Percentiles rank a stretch among this genome's conserved stretches.
These are phyloP conservation scores for Suillus alpinus DNA, from an alignment of 768 basidiomycete species.

Conservation along the genomic window DNA sequence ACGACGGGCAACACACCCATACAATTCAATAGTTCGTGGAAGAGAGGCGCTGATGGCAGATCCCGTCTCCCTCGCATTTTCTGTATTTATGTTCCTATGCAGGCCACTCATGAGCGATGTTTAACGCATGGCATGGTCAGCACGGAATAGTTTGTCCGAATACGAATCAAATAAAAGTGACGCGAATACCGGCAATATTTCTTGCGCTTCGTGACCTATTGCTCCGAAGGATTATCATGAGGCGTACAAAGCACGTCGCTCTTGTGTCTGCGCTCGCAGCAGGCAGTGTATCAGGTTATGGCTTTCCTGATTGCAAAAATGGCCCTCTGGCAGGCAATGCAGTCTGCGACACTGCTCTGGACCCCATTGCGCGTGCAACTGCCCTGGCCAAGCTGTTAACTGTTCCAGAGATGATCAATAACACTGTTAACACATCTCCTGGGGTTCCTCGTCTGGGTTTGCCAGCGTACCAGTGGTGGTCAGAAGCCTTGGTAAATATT, in stretches of 20 bases:
- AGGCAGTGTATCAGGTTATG: constrained; percentile 19
- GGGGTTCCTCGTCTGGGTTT: constrained; percentile 56
- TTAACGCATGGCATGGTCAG: not conserved
- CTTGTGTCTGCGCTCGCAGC: constrained; percentile 4
- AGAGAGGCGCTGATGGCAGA: not conserved
- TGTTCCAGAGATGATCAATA: constrained; percentile 47
- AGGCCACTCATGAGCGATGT: not conserved
- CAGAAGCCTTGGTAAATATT: constrained; percentile 48
- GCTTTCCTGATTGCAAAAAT: constrained; percentile 49
- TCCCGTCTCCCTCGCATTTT: no score
- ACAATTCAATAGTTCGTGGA: not conserved
- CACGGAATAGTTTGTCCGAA: not conserved
- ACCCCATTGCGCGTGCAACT: constrained; percentile 45
- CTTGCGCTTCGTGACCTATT: not conserved
- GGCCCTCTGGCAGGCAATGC: constrained; percentile 43
- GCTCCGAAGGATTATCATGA: constrained; percentile 2
- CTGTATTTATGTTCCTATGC: not conserved
- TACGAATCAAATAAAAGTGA: not conserved
- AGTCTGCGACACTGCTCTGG: constrained; percentile 47
- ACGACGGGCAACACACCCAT: not conserved
- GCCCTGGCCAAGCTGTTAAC: constrained; percentile 50
- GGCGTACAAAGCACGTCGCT: not conserved
- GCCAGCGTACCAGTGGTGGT: constrained; percentile 60
- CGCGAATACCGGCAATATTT: not conserved
- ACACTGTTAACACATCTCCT: constrained; percentile 47